Evolutionary conservation across 1,139 yeast species (phyloP).

Genomic region (Saccharomycopsis hybrid): DNA sequence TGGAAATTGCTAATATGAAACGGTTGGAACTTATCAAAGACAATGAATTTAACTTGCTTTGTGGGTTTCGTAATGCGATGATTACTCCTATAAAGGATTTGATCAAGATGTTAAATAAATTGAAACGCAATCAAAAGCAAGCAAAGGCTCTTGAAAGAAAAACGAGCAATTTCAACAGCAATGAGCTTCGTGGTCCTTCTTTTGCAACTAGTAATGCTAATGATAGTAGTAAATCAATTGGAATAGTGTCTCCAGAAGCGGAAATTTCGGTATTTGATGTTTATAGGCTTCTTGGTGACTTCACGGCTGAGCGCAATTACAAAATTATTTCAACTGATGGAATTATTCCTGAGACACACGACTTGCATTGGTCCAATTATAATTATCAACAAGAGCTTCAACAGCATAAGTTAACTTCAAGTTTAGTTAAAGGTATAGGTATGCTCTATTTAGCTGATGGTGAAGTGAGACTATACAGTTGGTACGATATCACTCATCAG

Average conservation of each 20-base stretch:
- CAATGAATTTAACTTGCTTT: conserved; percentile 4
- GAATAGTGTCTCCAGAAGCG: no score
- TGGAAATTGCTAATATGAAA: conserved; percentile 6
- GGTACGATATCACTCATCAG: conserved; percentile 47
- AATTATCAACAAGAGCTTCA: not conserved
- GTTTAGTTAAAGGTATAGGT: conserved; percentile 5
- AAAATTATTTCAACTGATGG: conserved; percentile 11
- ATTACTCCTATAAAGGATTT: conserved; percentile 1
- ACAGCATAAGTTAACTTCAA: not conserved
- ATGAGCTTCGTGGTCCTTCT: not conserved
- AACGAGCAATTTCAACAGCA: not conserved
- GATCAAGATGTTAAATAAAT: conserved; percentile 7
- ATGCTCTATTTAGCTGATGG: not conserved
- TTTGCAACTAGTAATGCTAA: not conserved
- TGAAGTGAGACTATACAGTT: conserved; percentile 22
- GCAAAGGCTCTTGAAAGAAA: no score
- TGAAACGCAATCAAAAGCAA: not conserved
- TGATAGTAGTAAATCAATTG: no score
- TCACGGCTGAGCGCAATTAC: conserved; percentile 3
- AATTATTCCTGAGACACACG: conserved; percentile 4
- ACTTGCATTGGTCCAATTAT: conserved; percentile 5
- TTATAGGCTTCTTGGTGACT: conserved; percentile 9
- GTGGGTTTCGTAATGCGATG: conserved; percentile 8
- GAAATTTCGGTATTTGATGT: conserved; percentile 14
- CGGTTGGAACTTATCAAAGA: conserved; percentile 3